Evolutionary conservation across 1,284 basidiomycete genomes (phyloP), one percentile per base, ranked within the genome.

Genomic region (Salmacisia buchloeana): DNA sequence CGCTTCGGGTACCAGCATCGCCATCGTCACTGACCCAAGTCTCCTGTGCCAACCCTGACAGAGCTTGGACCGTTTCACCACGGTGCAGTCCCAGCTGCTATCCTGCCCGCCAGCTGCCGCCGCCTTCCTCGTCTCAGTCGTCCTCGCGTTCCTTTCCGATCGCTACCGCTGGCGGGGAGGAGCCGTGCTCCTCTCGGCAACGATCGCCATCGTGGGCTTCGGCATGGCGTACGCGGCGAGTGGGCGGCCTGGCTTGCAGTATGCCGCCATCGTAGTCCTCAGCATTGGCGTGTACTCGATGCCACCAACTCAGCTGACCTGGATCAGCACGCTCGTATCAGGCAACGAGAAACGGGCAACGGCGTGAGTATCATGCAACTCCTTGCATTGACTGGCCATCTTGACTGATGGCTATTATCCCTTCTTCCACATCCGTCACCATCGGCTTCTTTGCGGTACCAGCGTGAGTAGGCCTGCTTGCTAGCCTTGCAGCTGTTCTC

Each of bases 291-390:
- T 65, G 13, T 77, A 68, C 52, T 67, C 65, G 10, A 35, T 61
- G 23, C 66, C 68, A 18, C 15, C 43, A 5, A 52, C n/a, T 29
- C 21, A 36, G 33, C 54, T 66, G 12, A 61, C 58, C n/a, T 57
- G 59, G 65, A 54, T 68, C 9, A 54, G 69, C n/a, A 74, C 71
- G 57, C 69, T 71, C 57, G 65, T 68, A 4, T 61, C 65, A 3
- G 65, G 69, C 0, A 67, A 69, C 36, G 75, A 72, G 64, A 76
- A 77, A 59, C 68, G 74, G 12, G 74, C 74, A 10, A 76, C 70
- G 1, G 56, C 60, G 41, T 43, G 41, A 43, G 41, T 43, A 21
- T 3, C 41, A 12, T 38, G 36, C 36, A n/a, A 10, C n/a, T 38
- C 36, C 36, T 38, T 38, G 12, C 1, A 10, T 12, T 38, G 36